A percentile compares a stretch with the other conserved stretches of the same genome.
Evolutionary conservation across 371 early-diverging fungal genomes (phyloP).

Genomic region (Massospora cicadina): DNA sequence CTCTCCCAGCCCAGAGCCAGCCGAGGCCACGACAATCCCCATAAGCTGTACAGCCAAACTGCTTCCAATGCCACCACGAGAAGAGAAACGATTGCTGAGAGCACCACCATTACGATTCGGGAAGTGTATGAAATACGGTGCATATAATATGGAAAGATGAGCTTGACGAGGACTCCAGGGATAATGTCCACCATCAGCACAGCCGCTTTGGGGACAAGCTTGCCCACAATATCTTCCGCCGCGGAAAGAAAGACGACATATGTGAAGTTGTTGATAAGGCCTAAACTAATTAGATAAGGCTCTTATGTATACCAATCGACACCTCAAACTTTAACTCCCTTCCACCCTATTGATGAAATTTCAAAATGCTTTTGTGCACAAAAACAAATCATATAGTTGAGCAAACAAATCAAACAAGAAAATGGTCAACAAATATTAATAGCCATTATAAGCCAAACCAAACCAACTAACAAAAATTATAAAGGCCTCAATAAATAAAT

Average conservation of each 20-base stretch:
- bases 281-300: neutral
- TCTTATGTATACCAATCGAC: neutral
- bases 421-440: neutral
- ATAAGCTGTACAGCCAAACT: constrained; percentile 15
- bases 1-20: constrained; percentile 27
- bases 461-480: neutral
- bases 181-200: constrained; percentile 26
- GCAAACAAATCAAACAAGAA: neutral
- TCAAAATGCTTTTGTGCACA: neutral
- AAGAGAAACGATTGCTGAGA: neutral
- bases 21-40: constrained; percentile 25
- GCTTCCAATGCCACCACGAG: constrained; percentile 17
- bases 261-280: constrained; percentile 23
- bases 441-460: neutral
- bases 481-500: neutral
- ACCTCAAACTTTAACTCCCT: neutral
- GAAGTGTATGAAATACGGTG: constrained; percentile 18
- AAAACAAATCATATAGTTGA: neutral
- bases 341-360: neutral
- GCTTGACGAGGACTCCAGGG: constrained; percentile 22
- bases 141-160: constrained; percentile 22
- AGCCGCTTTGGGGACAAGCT: constrained; percentile 19
- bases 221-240: constrained; percentile 25
- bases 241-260: constrained; percentile 30
- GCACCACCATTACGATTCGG: neutral